These are phyloP conservation scores for Huntiella bhutanensis DNA, from an alignment of 2,329 filamentous ascomycete genomes.

Conservation along the genomic window DNA sequence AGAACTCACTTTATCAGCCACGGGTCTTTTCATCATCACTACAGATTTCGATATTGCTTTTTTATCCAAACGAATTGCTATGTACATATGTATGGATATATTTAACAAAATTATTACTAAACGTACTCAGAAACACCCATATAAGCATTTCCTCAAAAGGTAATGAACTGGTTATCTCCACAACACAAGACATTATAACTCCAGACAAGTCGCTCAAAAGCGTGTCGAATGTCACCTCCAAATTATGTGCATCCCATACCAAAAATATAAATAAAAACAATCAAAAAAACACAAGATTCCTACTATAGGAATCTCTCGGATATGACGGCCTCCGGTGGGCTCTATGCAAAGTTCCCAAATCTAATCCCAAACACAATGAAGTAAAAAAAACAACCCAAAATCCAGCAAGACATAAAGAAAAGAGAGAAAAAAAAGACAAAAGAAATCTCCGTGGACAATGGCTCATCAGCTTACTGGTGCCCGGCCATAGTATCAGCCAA, in stretches of 20 bases:
- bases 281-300: neutral
- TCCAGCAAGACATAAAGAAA: conserved; percentile 3
- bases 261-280: neutral
- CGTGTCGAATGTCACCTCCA: no score
- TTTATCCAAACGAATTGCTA: no score
- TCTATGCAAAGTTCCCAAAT: neutral
- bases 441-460: neutral
- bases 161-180: no score
- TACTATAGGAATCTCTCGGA: neutral
- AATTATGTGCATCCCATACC: neutral
- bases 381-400: neutral
- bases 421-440: neutral
- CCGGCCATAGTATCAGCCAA: conserved; percentile 2
- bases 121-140: no score
- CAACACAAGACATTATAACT: no score
- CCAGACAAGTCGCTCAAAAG: no score
- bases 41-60: no score
- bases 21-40: no score
- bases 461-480: neutral
- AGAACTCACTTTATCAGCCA: no score
- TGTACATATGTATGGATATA: no score
- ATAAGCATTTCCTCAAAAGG: no score
- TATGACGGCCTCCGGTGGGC: neutral
- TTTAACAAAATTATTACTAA: no score
- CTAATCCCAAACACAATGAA: neutral